phyloP scores from a whole-genome alignment of 2,329 filamentous ascomycete species.

The Pseudogymnoascus sp. region DNA sequence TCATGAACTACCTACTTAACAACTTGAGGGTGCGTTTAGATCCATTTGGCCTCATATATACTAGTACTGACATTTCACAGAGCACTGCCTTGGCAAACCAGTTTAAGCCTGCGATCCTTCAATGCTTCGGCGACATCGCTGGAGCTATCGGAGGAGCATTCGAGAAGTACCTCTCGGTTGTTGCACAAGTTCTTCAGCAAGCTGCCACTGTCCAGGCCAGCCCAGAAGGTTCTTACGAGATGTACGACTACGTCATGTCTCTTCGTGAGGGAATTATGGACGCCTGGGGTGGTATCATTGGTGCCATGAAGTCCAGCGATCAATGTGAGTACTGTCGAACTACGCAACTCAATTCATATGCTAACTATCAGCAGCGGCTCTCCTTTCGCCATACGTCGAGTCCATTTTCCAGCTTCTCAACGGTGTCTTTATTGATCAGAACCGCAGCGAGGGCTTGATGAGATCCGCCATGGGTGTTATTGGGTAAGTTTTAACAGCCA shows the following conservation, averaged over 20 bases:
- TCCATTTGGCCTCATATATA: slow-evolving; percentile 15
- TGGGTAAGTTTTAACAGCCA: slow-evolving; percentile 54
- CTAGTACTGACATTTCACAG: slow-evolving; percentile 35
- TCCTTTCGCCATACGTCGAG: slow-evolving; percentile 69
- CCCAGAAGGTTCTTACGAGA: slow-evolving; percentile 79
- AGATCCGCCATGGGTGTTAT: slow-evolving; percentile 95
- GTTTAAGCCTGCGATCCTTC: slow-evolving; percentile 95
- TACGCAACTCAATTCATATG: neutral
- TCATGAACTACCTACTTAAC: slow-evolving; percentile 96
- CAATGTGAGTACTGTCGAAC: slow-evolving; percentile 52
- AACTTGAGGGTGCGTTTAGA: slow-evolving; percentile 63
- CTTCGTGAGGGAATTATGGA: slow-evolving; percentile 97
- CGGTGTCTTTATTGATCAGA: slow-evolving; percentile 70
- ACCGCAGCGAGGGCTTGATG: slow-evolving; percentile 86
- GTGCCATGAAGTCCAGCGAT: slow-evolving; percentile 77
- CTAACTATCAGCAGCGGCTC: slow-evolving; percentile 46
- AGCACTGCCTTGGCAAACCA: slow-evolving; percentile 85
- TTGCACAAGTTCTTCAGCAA: slow-evolving; percentile 89
- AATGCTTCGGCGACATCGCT: slow-evolving; percentile 97
- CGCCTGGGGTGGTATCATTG: slow-evolving; percentile 94
- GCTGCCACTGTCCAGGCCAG: slow-evolving; percentile 74
- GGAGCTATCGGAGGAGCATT: slow-evolving; percentile 88
- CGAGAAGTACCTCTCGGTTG: slow-evolving; percentile 84
- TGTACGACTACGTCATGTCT: slow-evolving; percentile 93
- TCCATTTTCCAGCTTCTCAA: slow-evolving; percentile 83